Evolutionary conservation across 2,329 filamentous ascomycete genomes (phyloP).

Genomic region (Xylaria sp.): DNA sequence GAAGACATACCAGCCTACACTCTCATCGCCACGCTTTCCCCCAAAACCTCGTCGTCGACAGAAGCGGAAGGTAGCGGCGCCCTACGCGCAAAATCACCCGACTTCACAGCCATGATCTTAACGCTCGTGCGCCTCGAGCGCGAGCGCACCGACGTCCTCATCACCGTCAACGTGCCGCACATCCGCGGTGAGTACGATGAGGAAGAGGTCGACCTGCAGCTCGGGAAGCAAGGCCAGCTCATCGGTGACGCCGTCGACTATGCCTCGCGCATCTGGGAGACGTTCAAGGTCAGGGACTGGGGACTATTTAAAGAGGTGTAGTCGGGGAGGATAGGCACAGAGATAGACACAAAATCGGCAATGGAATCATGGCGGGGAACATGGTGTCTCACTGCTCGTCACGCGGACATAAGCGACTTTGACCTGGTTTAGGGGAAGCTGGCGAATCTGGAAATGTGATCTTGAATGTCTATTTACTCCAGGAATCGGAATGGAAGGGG

Average conservation of each 20-base stretch:
- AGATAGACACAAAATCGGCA: not conserved
- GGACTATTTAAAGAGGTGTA: slow-evolving; percentile 69
- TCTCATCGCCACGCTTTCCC: slow-evolving; percentile 73
- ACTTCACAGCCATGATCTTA: slow-evolving; percentile 81
- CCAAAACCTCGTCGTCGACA: slow-evolving; percentile 51
- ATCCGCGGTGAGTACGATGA: slow-evolving; percentile 78
- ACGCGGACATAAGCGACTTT: not conserved
- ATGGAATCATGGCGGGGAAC: not conserved
- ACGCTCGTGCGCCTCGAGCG: slow-evolving; percentile 80
- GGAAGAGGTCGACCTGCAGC: slow-evolving; percentile 75
- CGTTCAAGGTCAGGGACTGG: slow-evolving; percentile 85
- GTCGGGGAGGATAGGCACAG: not conserved
- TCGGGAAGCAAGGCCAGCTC: slow-evolving; percentile 73
- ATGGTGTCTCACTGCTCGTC: not conserved
- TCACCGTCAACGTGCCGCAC: slow-evolving; percentile 90
- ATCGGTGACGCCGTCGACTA: slow-evolving; percentile 77
- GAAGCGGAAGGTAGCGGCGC: slow-evolving; percentile 49
- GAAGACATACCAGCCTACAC: slow-evolving; percentile 71
- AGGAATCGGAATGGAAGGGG: not conserved
- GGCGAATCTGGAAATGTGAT: not conserved
- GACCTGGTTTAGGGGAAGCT: not conserved
- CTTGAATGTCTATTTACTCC: not conserved
- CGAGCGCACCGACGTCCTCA: slow-evolving; percentile 81
- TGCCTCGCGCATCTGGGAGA: slow-evolving; percentile 74
- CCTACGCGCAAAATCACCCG: slow-evolving; percentile 56